phyloP scores from a whole-genome alignment of 1,284 basidiomycete species.

The Anthracocystis setariae region DNA sequence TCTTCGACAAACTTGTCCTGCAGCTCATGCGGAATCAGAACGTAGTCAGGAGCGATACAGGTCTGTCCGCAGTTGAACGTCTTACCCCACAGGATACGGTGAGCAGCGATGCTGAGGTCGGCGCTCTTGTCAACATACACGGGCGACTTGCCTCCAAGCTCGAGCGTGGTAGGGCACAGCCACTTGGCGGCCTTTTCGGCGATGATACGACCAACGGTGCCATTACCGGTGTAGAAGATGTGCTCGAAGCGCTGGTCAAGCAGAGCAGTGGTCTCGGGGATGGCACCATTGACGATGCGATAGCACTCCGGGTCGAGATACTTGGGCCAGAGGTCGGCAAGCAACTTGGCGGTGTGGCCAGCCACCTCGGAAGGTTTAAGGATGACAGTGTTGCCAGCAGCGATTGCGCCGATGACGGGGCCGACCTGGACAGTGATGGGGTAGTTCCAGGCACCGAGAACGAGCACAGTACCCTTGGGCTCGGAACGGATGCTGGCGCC shows the following conservation, averaged over 20 bases:
- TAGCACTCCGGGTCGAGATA: conserved; percentile 82
- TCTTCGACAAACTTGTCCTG: conserved; percentile 76
- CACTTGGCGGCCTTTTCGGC: conserved; percentile 84
- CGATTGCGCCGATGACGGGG: conserved; percentile 69
- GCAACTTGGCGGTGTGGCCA: conserved; percentile 75
- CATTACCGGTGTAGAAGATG: conserved; percentile 74
- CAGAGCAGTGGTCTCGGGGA: conserved; percentile 80
- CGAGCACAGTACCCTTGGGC: conserved; percentile 70
- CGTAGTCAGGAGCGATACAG: conserved; percentile 78
- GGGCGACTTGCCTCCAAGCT: conserved; percentile 83
- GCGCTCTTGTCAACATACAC: conserved; percentile 78
- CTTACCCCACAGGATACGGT: conserved; percentile 82
- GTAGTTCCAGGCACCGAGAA: conserved; percentile 69
- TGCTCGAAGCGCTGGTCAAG: conserved; percentile 85
- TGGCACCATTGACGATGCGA: conserved; percentile 79
- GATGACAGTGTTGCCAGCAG: conserved; percentile 70
- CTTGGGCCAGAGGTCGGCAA: conserved; percentile 79
- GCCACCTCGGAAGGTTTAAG: conserved; percentile 79
- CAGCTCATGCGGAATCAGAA: conserved; percentile 76
- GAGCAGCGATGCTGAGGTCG: conserved; percentile 69
- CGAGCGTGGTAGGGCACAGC: conserved; percentile 83
- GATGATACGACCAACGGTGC: conserved; percentile 80
- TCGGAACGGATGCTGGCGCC: conserved; percentile 66
- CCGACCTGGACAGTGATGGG: conserved; percentile 64
- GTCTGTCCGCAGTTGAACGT: conserved; percentile 73